These are phyloP conservation scores for Blastocystis sp. DNA, from an alignment of 352 stramenopile genomes.

Conservation along the genomic window DNA sequence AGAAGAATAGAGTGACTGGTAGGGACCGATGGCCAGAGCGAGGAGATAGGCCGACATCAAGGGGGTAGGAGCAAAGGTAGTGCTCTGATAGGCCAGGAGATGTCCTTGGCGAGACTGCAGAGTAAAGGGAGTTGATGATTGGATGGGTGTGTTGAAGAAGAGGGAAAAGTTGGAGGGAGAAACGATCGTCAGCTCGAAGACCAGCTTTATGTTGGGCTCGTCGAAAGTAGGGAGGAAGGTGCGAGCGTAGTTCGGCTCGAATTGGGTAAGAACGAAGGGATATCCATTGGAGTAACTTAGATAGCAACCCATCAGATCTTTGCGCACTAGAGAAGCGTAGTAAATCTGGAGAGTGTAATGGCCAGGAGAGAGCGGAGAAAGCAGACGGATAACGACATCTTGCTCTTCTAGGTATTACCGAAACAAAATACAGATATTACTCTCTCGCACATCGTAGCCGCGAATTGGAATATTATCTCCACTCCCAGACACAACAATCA, in stretches of 20 bases:
- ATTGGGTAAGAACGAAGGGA: conserved; percentile 10
- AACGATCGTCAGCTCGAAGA: not conserved
- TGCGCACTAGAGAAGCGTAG: not conserved
- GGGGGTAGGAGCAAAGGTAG: not conserved
- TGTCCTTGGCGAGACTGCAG: not conserved
- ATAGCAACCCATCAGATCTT: conserved; percentile 53
- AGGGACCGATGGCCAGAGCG: not conserved
- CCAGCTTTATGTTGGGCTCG: conserved; percentile 33
- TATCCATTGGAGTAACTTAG: conserved; percentile 21
- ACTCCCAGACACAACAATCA: not conserved
- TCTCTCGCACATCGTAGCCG: not conserved
- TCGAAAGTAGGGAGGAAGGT: conserved; percentile 44
- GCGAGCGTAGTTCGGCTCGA: conserved; percentile 35
- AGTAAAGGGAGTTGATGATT: not conserved
- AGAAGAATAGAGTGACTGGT: not conserved
- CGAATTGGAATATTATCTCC: not conserved
- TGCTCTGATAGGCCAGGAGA: not conserved
- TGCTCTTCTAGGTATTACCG: not conserved
- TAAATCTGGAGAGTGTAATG: not conserved
- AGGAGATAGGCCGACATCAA: conserved; percentile 39
- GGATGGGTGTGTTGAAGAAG: not conserved
- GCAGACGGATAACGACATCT: not conserved
- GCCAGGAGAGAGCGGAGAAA: not conserved
- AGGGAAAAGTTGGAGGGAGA: not conserved
- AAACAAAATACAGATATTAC: not conserved